phyloP scores from a whole-genome alignment of 495 filamentous ascomycete species.

The Annulohypoxylon stygium region DNA sequence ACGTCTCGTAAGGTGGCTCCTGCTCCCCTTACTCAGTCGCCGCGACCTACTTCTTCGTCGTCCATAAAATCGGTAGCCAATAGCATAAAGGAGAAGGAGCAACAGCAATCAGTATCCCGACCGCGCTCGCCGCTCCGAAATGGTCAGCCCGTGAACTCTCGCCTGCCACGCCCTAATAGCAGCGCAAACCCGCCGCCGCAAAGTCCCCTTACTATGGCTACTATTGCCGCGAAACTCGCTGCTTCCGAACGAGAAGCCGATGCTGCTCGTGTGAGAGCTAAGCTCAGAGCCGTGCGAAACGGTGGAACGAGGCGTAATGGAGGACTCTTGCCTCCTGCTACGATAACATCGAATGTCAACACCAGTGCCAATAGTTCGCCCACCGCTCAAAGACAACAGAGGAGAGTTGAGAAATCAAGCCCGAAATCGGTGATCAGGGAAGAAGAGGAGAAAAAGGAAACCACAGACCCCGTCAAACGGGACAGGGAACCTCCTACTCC shows the following conservation, averaged over 20 bases:
- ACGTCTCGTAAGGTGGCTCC: slow-evolving; percentile 22
- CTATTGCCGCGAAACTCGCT: slow-evolving; percentile 67
- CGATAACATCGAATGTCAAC: slow-evolving; percentile 12
- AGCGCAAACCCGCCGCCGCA: slow-evolving; percentile 54
- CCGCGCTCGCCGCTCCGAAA: slow-evolving; percentile 36
- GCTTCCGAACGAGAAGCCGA: slow-evolving; percentile 69
- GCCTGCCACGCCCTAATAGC: slow-evolving; percentile 56
- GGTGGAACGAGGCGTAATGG: slow-evolving; percentile 37
- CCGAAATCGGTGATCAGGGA: slow-evolving; percentile 9
- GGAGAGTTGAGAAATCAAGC: background rate
- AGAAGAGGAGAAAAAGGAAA: slow-evolving; percentile 4
- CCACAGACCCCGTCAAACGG: slow-evolving; percentile 46
- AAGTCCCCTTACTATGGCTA: slow-evolving; percentile 64
- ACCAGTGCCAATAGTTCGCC: slow-evolving; percentile 13
- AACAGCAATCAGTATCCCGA: slow-evolving; percentile 41
- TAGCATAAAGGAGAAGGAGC: background rate
- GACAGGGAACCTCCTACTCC: slow-evolving; percentile 15
- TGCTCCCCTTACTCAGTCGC: slow-evolving; percentile 17
- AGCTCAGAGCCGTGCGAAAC: slow-evolving; percentile 62
- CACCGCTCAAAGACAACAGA: background rate
- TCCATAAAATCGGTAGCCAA: slow-evolving; percentile 17
- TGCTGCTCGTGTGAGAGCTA: slow-evolving; percentile 67
- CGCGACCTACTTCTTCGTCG: slow-evolving; percentile 31
- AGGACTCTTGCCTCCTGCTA: slow-evolving; percentile 28
- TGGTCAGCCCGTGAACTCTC: slow-evolving; percentile 46